phyloP scores from a whole-genome alignment of 202 grass and related monocot species.

The Digitaria exilis region DNA sequence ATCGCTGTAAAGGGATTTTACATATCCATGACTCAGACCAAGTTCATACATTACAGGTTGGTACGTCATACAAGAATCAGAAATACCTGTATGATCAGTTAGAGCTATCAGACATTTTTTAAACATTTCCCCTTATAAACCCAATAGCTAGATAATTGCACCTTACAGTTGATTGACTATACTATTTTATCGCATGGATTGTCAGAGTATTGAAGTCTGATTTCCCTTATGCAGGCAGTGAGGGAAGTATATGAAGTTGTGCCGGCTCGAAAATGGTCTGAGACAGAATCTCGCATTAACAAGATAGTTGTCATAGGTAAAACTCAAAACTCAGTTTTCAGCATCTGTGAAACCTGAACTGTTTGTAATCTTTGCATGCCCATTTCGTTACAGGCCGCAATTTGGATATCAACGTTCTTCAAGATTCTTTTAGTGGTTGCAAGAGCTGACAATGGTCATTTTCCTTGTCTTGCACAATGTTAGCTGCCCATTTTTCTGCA shows the following conservation, averaged over 20 bases:
- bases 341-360: background rate
- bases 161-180: background rate
- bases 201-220: constrained; percentile 13
- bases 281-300: constrained; percentile 64
- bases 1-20: constrained; percentile 93
- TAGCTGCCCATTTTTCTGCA: background rate
- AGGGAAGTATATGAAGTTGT: constrained; percentile 94
- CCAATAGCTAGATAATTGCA: background rate
- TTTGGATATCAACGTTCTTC: constrained; percentile 70
- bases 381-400: constrained; percentile 62
- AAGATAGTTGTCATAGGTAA: constrained; percentile 97
- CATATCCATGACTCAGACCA: constrained; percentile 69
- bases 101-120: background rate
- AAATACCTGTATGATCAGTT: constrained; percentile 20
- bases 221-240: constrained; percentile 73
- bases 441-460: constrained; percentile 30
- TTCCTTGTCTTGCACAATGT: background rate
- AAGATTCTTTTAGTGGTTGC: constrained; percentile 75
- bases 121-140: background rate
- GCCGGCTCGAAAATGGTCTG: constrained; percentile 70
- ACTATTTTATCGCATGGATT: background rate
- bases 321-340: constrained; percentile 11
- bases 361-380: constrained; percentile 31
- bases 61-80: constrained; percentile 31
- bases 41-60: constrained; percentile 92